phyloP scores from a whole-genome alignment of 78 protist species.

The Dictyostelium firmibasis region DNA sequence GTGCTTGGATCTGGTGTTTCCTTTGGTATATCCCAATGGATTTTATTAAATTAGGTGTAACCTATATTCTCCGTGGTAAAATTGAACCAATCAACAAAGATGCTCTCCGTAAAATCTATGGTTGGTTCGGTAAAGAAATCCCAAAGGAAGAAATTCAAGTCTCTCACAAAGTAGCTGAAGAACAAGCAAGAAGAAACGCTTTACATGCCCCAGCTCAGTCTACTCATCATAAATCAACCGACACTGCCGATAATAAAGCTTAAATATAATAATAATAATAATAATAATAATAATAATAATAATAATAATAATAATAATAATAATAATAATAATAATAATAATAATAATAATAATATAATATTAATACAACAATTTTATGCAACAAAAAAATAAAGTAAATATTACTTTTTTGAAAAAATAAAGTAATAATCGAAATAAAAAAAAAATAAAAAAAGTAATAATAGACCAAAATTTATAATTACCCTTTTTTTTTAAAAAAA shows the following conservation, averaged over 20 bases:
- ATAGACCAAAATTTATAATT: background rate
- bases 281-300: no score
- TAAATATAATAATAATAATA: no score
- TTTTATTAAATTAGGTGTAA: constrained; percentile 78
- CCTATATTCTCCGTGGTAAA: background rate
- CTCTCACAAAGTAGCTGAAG: background rate
- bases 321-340: no score
- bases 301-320: no score
- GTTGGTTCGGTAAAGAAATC: constrained; percentile 18
- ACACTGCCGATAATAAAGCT: background rate
- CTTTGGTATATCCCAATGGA: constrained; percentile 89
- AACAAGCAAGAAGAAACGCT: background rate
- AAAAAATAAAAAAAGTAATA: background rate
- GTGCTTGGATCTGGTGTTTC: constrained; percentile 85
- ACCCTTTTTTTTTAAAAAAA: background rate
- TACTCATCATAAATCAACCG: background rate
- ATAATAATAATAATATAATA: no score
- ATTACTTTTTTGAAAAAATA: background rate
- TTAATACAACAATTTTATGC: background rate
- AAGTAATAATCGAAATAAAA: background rate
- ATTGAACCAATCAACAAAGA: background rate
- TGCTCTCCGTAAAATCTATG: background rate
- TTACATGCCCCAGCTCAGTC: background rate
- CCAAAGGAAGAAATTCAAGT: background rate
- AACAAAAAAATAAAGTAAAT: background rate